Conservation (phyloP, 371 early-diverging fungal species). For the Syncephalis plumigaleata region DNA sequence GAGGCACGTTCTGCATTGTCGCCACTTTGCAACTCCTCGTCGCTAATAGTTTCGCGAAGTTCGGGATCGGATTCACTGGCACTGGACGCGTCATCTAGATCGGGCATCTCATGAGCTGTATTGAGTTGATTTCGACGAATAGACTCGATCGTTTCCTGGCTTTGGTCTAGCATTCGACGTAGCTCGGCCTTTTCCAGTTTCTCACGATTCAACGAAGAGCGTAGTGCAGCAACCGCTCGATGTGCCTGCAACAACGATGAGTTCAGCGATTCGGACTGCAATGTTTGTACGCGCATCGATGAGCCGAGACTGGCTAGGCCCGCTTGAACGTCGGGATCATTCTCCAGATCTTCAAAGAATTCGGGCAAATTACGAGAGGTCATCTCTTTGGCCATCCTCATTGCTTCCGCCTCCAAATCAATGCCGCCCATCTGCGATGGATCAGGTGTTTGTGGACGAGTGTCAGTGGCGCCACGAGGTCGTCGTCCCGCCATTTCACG, state of each 20-base stretch:
- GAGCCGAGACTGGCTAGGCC: slow-evolving; percentile 3
- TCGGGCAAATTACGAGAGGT: not conserved
- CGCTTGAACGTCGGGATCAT: not conserved
- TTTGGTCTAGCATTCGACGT: slow-evolving; percentile 32
- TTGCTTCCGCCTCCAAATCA: not conserved
- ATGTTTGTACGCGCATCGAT: slow-evolving; percentile 14
- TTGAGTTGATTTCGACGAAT: slow-evolving; percentile 9
- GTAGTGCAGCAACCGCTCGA: not conserved
- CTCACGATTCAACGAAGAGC: slow-evolving; percentile 1
- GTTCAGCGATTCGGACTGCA: slow-evolving; percentile 9
- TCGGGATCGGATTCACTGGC: too few relatives aligned
- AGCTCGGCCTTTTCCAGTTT: slow-evolving; percentile 26
- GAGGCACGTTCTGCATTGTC: too few relatives aligned
- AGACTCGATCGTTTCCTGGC: slow-evolving; percentile 36
- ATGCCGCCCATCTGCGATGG: not conserved
- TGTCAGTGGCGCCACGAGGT: not conserved
- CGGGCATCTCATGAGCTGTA: too few relatives aligned
- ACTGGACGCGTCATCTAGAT: too few relatives aligned
- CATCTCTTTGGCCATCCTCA: too few relatives aligned
- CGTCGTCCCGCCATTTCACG: slow-evolving; percentile 3
- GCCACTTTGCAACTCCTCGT: too few relatives aligned
- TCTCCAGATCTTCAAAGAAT: not conserved
- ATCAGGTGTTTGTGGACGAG: not conserved
- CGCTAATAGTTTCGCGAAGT: too few relatives aligned
- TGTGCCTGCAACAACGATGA: slow-evolving; percentile 7